Evolutionary conservation across 306 rosid genomes (phyloP).

Genomic region (Lathyrus oleraceus): DNA sequence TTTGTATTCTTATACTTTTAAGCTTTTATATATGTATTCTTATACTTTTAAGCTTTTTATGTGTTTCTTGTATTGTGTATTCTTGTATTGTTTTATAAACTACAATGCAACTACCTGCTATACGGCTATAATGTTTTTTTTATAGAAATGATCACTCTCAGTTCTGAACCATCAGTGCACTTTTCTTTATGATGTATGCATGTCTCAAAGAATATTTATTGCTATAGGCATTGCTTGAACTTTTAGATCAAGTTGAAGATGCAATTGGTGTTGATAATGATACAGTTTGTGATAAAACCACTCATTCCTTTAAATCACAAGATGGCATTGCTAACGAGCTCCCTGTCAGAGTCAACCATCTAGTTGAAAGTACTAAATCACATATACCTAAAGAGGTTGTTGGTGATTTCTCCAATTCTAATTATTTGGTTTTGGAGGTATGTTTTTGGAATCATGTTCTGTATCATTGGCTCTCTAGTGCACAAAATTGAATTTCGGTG

Average conservation of each 20-base stretch:
- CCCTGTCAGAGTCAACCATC: conserved; percentile 40
- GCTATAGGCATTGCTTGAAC: conserved; percentile 84
- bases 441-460: conserved; percentile 27
- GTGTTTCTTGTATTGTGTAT: not conserved
- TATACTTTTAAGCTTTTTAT: not conserved
- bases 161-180: conserved; percentile 4
- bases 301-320: conserved; percentile 44
- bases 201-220: conserved; percentile 30
- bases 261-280: conserved; percentile 69
- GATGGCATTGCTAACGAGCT: conserved; percentile 37
- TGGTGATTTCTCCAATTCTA: conserved; percentile 35
- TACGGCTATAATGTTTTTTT: not conserved
- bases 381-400: conserved; percentile 24
- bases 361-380: conserved; percentile 32
- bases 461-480: conserved; percentile 17
- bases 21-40: not conserved
- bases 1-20: not conserved
- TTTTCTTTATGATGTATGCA: not conserved
- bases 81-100: not conserved
- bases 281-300: conserved; percentile 36
- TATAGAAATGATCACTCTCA: not conserved
- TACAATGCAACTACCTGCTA: not conserved
- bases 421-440: conserved; percentile 93
- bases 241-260: conserved; percentile 94
- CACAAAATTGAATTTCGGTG: not conserved